phyloP scores from a whole-genome alignment of 1,139 yeast genomes.

The Sugiyamaella castrensis region DNA sequence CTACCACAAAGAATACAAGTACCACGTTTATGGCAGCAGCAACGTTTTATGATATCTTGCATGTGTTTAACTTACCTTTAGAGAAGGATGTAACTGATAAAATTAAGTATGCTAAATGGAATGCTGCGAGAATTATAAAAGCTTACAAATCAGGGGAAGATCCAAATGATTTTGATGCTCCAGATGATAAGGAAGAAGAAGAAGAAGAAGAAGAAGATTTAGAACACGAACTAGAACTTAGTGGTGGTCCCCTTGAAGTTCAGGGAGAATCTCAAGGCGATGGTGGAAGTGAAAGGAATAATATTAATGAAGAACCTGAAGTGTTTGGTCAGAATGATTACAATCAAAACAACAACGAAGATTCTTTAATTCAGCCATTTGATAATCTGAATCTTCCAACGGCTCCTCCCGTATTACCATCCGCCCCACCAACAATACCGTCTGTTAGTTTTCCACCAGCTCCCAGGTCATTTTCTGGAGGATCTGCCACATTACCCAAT shows the following conservation, averaged over 20 bases:
- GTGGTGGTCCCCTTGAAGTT: too few relatives aligned
- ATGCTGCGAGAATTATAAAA: conserved; percentile 53
- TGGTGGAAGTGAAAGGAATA: background rate
- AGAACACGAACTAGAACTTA: conserved; percentile 25
- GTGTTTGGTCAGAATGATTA: background rate
- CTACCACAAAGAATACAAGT: conserved; percentile 43
- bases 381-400: conserved; percentile 15
- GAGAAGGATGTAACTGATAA: conserved; percentile 39
- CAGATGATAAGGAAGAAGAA: conserved; percentile 30
- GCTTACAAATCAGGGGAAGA: conserved; percentile 47
- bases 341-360: background rate
- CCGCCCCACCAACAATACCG: conserved; percentile 19
- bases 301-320: background rate
- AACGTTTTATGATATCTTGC: conserved; percentile 47
- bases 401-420: conserved; percentile 18
- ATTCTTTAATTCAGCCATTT: background rate
- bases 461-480: conserved; percentile 15
- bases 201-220: conserved; percentile 39
- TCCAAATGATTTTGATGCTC: conserved; percentile 48
- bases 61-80: conserved; percentile 38
- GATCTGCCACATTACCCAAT: conserved; percentile 14
- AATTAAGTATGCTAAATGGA: conserved; percentile 55
- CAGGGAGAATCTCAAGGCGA: background rate
- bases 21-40: conserved; percentile 49
- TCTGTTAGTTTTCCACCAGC: conserved; percentile 18